Percentiles rank a stretch among this genome's conserved stretches.
Evolutionary conservation across 257 asterid genomes (phyloP).

Genomic region (Henckelia pumila): DNA sequence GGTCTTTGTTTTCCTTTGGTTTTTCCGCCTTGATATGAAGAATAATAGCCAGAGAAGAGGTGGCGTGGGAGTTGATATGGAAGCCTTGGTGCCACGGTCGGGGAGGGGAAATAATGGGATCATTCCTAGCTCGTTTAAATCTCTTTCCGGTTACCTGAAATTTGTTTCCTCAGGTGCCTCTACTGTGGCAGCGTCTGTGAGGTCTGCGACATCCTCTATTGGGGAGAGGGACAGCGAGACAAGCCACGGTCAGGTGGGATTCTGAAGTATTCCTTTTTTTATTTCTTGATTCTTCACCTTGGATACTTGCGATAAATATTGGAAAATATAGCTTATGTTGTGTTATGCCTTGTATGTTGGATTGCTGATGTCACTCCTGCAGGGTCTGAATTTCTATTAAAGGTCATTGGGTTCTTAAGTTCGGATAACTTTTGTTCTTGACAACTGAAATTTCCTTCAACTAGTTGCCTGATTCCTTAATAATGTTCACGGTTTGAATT

Average conservation of each 20-base stretch:
- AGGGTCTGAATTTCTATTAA: background rate
- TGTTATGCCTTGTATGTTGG: background rate
- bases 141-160: conserved; percentile 67
- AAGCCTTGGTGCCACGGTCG: conserved; percentile 32
- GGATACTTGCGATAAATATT: background rate
- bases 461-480: background rate
- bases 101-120: conserved; percentile 51
- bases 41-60: conserved; percentile 52
- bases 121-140: conserved; percentile 61
- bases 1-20: conserved; percentile 22
- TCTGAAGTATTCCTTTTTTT: background rate
- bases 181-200: conserved; percentile 72
- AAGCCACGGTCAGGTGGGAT: conserved; percentile 60
- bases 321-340: background rate
- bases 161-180: conserved; percentile 84
- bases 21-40: conserved; percentile 51
- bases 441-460: background rate
- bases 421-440: conserved; percentile 1
- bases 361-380: conserved; percentile 9
- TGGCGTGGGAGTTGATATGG: conserved; percentile 36
- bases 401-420: background rate
- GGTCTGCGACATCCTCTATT: conserved; percentile 83
- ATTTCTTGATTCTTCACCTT: background rate
- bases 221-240: conserved; percentile 78
- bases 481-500: background rate